Evolutionary conservation across 2,329 filamentous ascomycete species (phyloP), one percentile per base, ranked within the genome.

Genomic region (Onygenales sp.): DNA sequence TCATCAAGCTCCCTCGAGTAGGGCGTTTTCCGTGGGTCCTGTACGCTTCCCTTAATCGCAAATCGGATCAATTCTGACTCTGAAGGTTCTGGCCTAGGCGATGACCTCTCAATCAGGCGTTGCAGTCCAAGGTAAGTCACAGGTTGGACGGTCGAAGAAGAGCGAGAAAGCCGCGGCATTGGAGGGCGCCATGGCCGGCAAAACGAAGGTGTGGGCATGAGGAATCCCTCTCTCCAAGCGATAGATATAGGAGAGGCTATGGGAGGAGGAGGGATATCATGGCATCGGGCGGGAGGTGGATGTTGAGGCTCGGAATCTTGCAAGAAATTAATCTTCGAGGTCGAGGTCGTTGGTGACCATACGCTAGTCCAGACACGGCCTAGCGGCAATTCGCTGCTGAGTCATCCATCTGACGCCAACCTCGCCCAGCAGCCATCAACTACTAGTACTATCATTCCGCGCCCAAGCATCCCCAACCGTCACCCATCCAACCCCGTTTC

Each of bases 61-160:
- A 65, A 70, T 51, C 66, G 65, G 41, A 70, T 57, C 46, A 69
- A 46, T 50, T 69, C 61, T 17, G 66, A 63, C 21, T 63, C 59
- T 41, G 63, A 57, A 52, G 64, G 57, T 50, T 61, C 48, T 51
- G 43, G 54, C 14, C 10, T 35, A 32, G 50, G 5, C 10, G 1
- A 38, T 21, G 39, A 50, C 31, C 47, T 39, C 41, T 14, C 27
- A 14, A 21, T 52, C 48, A 47, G n/a, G 32, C n/a, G 32, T n/a
- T 51, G 35, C 17, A 49, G 36, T n/a, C 10, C 4, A n/a, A 7
- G 11, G 36, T n/a, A 32, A 0, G 47, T 31, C 36, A 49, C 47
- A 13, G 1, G 33, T 14, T 21, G 6, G 14, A 13, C 21, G 32
- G 33, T 31, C 2, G 47, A 41, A 38, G 21, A 7, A 7, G n/a